phyloP scores from a whole-genome alignment of 768 basidiomycete genomes.

The Tylopilus intermedius region DNA sequence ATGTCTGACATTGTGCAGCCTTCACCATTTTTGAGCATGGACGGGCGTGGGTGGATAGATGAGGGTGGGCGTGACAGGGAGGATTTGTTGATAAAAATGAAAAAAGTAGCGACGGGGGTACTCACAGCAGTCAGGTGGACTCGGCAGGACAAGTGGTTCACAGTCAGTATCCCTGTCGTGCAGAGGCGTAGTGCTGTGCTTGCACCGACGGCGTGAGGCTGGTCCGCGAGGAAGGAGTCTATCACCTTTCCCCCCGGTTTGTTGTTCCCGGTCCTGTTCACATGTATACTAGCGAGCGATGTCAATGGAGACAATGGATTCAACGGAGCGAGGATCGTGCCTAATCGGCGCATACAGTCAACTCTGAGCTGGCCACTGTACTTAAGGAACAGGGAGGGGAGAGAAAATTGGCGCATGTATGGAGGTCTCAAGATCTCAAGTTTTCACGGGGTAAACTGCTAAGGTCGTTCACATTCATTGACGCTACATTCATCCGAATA shows the following conservation, averaged over 20 bases:
- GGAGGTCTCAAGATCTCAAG: too few species aligned
- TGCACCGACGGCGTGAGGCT: too few species aligned
- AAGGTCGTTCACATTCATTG: too few species aligned
- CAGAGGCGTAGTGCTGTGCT: background rate
- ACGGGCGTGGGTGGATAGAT: background rate
- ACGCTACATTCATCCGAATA: background rate
- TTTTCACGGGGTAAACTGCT: too few species aligned
- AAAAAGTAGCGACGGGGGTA: background rate
- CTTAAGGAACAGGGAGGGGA: too few species aligned
- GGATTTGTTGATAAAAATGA: background rate
- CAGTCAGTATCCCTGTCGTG: slow-evolving; percentile 9
- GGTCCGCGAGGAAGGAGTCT: too few species aligned
- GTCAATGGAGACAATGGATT: too few species aligned
- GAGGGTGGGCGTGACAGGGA: slow-evolving; percentile 1
- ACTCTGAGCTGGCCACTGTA: too few species aligned
- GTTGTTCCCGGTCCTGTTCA: background rate
- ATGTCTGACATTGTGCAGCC: slow-evolving; percentile 32
- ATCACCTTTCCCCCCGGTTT: background rate
- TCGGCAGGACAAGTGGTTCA: slow-evolving; percentile 16
- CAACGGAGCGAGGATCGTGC: too few species aligned
- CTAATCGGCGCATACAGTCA: too few species aligned
- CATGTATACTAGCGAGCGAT: background rate
- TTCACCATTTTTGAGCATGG: slow-evolving; percentile 25
- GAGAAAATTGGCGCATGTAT: background rate
- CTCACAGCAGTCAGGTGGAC: background rate